Conservation (phyloP, 2,329 filamentous ascomycete genomes). For the Leptodontidium sp. region DNA sequence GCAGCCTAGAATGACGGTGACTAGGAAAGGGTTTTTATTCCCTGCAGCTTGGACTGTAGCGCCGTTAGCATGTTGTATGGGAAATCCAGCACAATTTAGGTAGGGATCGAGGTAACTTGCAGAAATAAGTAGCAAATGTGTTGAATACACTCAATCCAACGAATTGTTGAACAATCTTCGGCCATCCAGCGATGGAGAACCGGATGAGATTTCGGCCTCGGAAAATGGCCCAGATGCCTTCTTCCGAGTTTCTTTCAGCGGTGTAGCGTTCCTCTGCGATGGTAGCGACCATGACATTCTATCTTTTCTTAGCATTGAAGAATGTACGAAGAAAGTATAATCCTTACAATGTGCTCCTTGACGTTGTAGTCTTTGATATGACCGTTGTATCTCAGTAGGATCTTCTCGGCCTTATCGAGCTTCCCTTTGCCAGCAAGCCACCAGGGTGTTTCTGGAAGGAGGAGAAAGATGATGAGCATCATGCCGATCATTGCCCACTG, state of each 20-base stretch:
- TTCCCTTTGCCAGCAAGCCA: constrained; percentile 50
- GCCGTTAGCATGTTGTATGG: too few species aligned
- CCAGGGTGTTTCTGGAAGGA: constrained; percentile 52
- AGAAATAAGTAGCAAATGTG: constrained; percentile 34
- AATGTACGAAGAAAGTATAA: constrained; percentile 28
- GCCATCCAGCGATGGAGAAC: constrained; percentile 45
- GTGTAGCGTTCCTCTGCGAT: constrained; percentile 42
- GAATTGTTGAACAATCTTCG: constrained; percentile 37
- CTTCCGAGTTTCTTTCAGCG: constrained; percentile 39
- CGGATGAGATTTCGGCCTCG: constrained; percentile 44
- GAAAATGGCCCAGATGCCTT: constrained; percentile 47
- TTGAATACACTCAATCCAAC: constrained; percentile 38
- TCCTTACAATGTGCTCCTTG: constrained; percentile 43
- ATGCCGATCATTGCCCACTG: constrained; percentile 55
- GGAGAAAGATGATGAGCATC: constrained; percentile 50
- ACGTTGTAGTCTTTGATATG: constrained; percentile 44
- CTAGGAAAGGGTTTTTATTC: constrained; percentile 52
- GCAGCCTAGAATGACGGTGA: constrained; percentile 52
- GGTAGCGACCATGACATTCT: constrained; percentile 33
- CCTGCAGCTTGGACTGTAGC: constrained; percentile 51
- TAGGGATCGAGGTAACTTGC: constrained; percentile 2
- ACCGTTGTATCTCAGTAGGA: constrained; percentile 37
- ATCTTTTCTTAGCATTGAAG: neutral
- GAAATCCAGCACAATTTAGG: too few species aligned
- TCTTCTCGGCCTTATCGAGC: constrained; percentile 40